Conservation (phyloP, 192 early-diverging fungal species). For the Coemansia sp. region DNA sequence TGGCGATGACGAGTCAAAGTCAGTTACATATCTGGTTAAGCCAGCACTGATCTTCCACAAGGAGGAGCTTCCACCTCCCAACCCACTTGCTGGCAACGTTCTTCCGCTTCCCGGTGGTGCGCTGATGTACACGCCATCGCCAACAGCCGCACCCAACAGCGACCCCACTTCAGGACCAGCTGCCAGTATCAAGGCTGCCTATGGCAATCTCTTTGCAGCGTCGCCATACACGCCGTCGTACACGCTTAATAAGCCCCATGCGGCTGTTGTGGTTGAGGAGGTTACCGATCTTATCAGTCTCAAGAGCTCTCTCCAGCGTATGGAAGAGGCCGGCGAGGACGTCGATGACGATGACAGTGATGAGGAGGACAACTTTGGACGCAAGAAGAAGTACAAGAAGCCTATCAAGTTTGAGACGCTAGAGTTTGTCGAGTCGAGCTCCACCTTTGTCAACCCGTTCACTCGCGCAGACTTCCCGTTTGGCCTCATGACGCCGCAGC, state of each 20-base stretch:
- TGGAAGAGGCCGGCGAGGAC: conserved; percentile 44
- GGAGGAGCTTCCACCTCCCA: conserved; percentile 51
- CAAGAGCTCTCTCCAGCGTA: conserved; percentile 44
- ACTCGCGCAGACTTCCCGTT: conserved; percentile 51
- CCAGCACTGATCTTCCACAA: conserved; percentile 54
- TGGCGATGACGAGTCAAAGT: conserved; percentile 34
- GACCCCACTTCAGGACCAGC: conserved; percentile 37
- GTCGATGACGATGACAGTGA: conserved; percentile 21
- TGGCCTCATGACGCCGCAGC: conserved; percentile 42
- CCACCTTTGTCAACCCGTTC: conserved; percentile 46
- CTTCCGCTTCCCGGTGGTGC: conserved; percentile 46
- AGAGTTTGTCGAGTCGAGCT: conserved; percentile 45
- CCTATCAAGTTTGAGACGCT: conserved; percentile 32
- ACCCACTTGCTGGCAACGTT: conserved; percentile 46
- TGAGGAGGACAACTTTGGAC: conserved; percentile 43
- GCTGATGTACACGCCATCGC: conserved; percentile 49
- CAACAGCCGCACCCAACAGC: conserved; percentile 22
- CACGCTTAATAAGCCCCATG: conserved; percentile 51
- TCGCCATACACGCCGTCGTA: conserved; percentile 50
- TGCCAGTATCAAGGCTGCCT: conserved; percentile 50
- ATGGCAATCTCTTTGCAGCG: conserved; percentile 47
- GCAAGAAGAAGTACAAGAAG: conserved; percentile 38
- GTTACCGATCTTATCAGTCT: conserved; percentile 43
- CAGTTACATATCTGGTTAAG: conserved; percentile 48
- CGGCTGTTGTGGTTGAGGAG: conserved; percentile 49